Evolutionary conservation across 1,139 yeast species (phyloP), one percentile per base, ranked within the genome.

Genomic region (Hansenula sp.): DNA sequence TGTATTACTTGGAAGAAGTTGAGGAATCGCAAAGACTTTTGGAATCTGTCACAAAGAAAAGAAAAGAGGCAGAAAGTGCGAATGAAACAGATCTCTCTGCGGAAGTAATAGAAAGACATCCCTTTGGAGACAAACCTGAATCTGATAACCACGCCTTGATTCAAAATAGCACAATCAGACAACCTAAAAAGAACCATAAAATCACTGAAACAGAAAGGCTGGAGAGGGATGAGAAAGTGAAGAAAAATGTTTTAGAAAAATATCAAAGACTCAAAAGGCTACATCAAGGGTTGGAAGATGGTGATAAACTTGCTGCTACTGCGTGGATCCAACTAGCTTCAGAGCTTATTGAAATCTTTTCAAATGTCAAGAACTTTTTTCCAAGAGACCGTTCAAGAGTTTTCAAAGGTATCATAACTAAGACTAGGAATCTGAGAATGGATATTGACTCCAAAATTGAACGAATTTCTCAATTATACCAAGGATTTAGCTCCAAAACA

Each of bases 291-390:
- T 63, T 81, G 35, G 69, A 68, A 29, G 62, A 62, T 13, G 82
- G 81, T 3, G 84, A 84, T 45, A 61, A 64, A 10, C 78, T 81
- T 11, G 89, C 94, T 6, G 77, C 81, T 0, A 71, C 76, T 13
- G 79, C 89, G 12, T 93, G 98, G 98, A 74, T 87, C 53, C 89
- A 89, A 50, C 70, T 84, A 12, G 96, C 95, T 0, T 77, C 87
- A 3, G 95, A 86, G 50, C 71, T 94, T 44, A 79, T 91, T 39
- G 96, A 88, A 57, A 79, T 87, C 51, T 91, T 93, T 59, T 77
- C 85, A 28, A 78, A 82, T 45, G 90, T 88, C 9, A 76, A 83
- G 46, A 79, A 79, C 54, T 87, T 93, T 53, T 91, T 87, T 59
- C 88, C 93, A 1, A 72, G 80, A 41, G 95, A 88, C 56, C 77